phyloP scores from a whole-genome alignment of 129 eudicot species.

The Lonicera japonica region DNA sequence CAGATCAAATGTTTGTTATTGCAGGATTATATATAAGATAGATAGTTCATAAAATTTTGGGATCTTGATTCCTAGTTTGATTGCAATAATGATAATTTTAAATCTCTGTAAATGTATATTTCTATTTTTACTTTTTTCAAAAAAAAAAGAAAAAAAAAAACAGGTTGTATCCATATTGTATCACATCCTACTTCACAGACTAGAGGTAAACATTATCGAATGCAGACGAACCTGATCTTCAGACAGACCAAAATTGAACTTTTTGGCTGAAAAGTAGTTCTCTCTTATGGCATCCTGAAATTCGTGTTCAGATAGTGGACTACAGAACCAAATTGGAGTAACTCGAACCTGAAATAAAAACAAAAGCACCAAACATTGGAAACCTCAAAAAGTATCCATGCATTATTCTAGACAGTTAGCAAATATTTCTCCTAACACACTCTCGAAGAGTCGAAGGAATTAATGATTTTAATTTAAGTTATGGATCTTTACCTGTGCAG shows the following conservation, averaged over 20 bases:
- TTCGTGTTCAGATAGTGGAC: constrained; percentile 65
- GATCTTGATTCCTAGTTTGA: no score
- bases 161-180: no score
- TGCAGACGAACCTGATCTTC: constrained; percentile 43
- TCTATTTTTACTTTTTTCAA: no score
- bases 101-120: no score
- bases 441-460: not conserved
- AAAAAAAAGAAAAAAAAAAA: no score
- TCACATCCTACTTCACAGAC: not conserved
- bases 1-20: no score
- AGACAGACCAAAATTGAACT: constrained; percentile 63
- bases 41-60: no score
- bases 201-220: not conserved
- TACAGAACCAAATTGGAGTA: constrained; percentile 47
- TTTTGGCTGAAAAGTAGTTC: constrained; percentile 51
- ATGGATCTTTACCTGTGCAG: constrained; percentile 74
- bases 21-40: no score
- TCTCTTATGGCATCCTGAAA: constrained; percentile 55
- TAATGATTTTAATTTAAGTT: no score
- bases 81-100: no score
- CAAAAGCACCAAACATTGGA: constrained; percentile 10
- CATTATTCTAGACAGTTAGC: constrained; percentile 3
- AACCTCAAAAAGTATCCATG: not conserved
- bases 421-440: not conserved
- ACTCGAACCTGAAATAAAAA: constrained; percentile 46